A percentile compares a stretch with the other conserved stretches of the same genome.
phyloP scores from a whole-genome alignment of 2,329 filamentous ascomycete genomes.

The Sphaerulina vaccinii region DNA sequence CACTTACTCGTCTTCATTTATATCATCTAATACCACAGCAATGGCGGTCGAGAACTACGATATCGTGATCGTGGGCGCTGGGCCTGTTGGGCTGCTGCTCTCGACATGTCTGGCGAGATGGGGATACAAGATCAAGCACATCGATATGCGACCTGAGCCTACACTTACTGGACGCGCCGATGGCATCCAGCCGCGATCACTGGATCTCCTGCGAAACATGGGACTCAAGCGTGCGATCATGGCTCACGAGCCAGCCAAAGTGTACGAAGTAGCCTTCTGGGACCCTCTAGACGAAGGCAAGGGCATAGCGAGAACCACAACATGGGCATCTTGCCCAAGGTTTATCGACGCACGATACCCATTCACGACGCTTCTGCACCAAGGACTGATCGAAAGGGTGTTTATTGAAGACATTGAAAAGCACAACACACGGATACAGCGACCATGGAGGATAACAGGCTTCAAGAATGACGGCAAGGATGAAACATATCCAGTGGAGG shows the following conservation, averaged over 20 bases:
- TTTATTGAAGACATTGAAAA: conserved; percentile 63
- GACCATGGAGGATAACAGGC: conserved; percentile 62
- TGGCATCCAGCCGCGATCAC: conserved; percentile 84
- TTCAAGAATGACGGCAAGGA: conserved; percentile 61
- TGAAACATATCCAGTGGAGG: conserved; percentile 75
- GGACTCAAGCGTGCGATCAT: conserved; percentile 84
- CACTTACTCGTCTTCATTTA: neutral
- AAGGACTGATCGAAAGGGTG: conserved; percentile 62
- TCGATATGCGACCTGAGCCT: conserved; percentile 84
- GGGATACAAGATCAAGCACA: conserved; percentile 94
- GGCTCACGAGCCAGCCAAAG: conserved; percentile 80
- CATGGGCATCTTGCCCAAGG: conserved; percentile 82
- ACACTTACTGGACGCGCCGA: conserved; percentile 85
- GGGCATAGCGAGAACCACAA: conserved; percentile 61
- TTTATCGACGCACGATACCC: conserved; percentile 69
- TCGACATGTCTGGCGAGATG: conserved; percentile 85
- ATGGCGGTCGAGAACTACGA: conserved; percentile 55
- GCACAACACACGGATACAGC: conserved; percentile 55
- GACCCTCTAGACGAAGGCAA: conserved; percentile 53
- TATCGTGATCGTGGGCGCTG: conserved; percentile 81
- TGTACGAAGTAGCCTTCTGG: conserved; percentile 71
- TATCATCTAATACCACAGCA: neutral
- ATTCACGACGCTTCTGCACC: conserved; percentile 62
- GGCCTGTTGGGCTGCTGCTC: conserved; percentile 82
- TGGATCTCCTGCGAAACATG: conserved; percentile 86